These are phyloP conservation scores for Bryum argenteum DNA, from an alignment of 225 moss, liverwort and hornwort species.

Conservation along the genomic window DNA sequence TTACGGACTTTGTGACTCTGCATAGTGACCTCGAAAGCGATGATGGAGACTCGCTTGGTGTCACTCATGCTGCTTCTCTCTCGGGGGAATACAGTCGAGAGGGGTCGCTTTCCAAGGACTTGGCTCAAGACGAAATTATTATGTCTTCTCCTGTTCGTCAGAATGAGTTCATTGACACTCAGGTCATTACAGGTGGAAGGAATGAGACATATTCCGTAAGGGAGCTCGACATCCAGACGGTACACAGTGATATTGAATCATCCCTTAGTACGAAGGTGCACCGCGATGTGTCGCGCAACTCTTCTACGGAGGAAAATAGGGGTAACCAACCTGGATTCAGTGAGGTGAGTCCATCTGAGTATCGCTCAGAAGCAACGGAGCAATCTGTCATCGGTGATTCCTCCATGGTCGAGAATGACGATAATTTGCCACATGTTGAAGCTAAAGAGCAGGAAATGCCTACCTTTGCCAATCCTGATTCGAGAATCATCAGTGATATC, in stretches of 20 bases:
- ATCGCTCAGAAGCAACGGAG: slow-evolving; percentile 11
- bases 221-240: neutral
- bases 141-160: neutral
- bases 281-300: neutral
- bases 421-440: slow-evolving; percentile 11
- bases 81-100: neutral
- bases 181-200: neutral
- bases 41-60: no score
- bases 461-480: no score
- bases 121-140: slow-evolving; percentile 6
- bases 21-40: no score
- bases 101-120: slow-evolving; percentile 16
- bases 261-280: neutral
- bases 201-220: neutral
- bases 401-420: neutral
- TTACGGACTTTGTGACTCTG: no score
- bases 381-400: slow-evolving; percentile 1
- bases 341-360: slow-evolving; percentile 4
- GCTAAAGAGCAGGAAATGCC: neutral
- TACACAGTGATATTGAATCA: neutral
- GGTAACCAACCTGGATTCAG: neutral
- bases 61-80: no score
- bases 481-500: no score
- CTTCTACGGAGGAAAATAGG: neutral
- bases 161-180: slow-evolving; percentile 15